Percentiles rank a stretch among this genome's conserved stretches.
These are phyloP conservation scores for Diaporthe batatas DNA, from an alignment of 2,329 filamentous ascomycete genomes.

Conservation along the genomic window DNA sequence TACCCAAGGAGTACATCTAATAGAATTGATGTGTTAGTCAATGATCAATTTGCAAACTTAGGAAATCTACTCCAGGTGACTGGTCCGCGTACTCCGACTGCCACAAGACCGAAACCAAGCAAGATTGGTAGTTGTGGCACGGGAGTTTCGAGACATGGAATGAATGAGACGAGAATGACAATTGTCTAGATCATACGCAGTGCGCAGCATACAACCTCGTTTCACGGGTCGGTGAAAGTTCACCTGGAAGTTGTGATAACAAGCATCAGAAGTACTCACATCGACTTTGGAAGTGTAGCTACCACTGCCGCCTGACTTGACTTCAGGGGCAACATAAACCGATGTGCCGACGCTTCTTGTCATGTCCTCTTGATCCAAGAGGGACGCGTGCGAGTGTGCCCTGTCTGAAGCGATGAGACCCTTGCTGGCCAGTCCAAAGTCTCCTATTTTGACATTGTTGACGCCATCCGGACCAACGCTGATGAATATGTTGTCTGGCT, in stretches of 20 bases:
- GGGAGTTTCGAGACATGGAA: neutral
- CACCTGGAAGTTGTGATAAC: neutral
- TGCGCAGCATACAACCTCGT: neutral
- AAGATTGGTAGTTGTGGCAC: neutral
- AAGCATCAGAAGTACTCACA: conserved; percentile 60
- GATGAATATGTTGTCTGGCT: conserved; percentile 98
- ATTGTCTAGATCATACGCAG: neutral
- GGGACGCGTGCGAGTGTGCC: conserved; percentile 53
- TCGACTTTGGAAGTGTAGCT: conserved; percentile 95
- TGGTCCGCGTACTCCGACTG: neutral
- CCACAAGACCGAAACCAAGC: neutral
- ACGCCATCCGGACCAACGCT: conserved; percentile 75
- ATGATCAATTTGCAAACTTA: neutral
- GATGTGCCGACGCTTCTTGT: conserved; percentile 82
- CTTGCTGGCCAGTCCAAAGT: conserved; percentile 94
- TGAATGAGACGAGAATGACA: neutral
- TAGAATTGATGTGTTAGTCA: conserved; percentile 39
- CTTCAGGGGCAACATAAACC: conserved; percentile 93
- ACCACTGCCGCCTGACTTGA: conserved; percentile 79
- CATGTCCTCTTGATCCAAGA: conserved; percentile 71
- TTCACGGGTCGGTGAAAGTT: neutral
- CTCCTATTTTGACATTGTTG: conserved; percentile 94
- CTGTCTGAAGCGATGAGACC: conserved; percentile 80
- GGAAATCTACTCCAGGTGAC: neutral
- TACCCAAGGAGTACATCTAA: conserved; percentile 93